Percentiles rank a stretch among this genome's conserved stretches.
Conservation (phyloP, 2,329 filamentous ascomycete genomes). For the Beauveria sp. region DNA sequence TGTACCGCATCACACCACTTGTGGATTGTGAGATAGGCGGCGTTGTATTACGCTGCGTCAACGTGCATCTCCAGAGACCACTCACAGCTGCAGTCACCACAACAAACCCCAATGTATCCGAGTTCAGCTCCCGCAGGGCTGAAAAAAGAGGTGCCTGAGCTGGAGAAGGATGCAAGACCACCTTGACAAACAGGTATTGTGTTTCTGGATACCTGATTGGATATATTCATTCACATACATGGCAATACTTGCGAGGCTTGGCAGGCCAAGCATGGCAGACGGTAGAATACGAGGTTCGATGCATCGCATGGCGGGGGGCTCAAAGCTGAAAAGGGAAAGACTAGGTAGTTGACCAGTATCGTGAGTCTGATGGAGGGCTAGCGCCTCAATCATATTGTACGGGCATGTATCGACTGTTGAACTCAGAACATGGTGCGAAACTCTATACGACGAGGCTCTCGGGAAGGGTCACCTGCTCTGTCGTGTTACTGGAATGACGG, state of each 20-base stretch:
- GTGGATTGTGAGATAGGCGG: background rate
- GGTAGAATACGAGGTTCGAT: conserved; percentile 2
- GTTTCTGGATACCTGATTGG: background rate
- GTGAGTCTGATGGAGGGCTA: too few relatives aligned
- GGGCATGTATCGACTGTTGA: background rate
- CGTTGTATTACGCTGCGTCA: background rate
- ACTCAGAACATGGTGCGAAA: background rate
- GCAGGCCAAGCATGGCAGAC: background rate
- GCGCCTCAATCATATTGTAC: too few relatives aligned
- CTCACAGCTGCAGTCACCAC: background rate
- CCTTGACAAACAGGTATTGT: background rate
- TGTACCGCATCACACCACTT: background rate
- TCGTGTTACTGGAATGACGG: background rate
- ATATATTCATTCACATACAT: background rate
- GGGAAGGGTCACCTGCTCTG: background rate
- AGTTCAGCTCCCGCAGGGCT: background rate
- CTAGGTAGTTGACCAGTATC: too few relatives aligned
- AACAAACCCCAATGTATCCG: background rate
- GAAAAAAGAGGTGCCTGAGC: background rate
- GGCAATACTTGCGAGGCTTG: background rate
- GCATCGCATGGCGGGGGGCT: background rate
- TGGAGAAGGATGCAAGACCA: background rate
- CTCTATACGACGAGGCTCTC: background rate
- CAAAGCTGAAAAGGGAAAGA: too few relatives aligned
- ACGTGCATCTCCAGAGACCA: background rate